A percentile compares a stretch with the other conserved stretches of the same genome.
Evolutionary conservation across 2,329 filamentous ascomycete genomes (phyloP).

Genomic region (Mycogone perniciosa): DNA sequence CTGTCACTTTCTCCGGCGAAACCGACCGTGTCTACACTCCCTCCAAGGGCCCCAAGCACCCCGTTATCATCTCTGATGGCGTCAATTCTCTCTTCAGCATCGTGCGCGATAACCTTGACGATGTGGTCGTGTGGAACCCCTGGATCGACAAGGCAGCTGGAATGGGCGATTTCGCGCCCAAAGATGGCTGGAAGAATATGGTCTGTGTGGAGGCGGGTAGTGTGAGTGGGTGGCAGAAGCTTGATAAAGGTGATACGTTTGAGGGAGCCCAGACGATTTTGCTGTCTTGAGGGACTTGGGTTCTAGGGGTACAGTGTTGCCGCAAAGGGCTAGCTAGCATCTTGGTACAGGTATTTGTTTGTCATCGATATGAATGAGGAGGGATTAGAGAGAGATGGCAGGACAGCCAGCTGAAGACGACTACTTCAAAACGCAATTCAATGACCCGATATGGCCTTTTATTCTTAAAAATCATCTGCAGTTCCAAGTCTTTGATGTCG

Average conservation of each 20-base stretch:
- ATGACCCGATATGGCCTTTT: too few species aligned
- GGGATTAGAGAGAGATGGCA: too few species aligned
- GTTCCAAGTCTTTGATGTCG: too few species aligned
- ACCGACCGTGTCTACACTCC: conserved; percentile 85
- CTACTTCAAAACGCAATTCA: too few species aligned
- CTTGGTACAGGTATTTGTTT: too few species aligned
- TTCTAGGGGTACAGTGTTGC: not conserved
- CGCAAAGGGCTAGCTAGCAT: too few species aligned
- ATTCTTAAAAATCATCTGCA: too few species aligned
- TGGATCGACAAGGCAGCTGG: conserved; percentile 78
- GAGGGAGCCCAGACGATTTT: conserved; percentile 55
- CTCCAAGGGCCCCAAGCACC: conserved; percentile 50
- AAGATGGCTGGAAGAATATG: conserved; percentile 89
- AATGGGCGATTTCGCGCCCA: conserved; percentile 82
- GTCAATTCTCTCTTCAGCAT: conserved; percentile 64
- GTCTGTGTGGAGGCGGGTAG: conserved; percentile 88
- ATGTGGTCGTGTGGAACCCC: conserved; percentile 96
- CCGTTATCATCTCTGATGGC: conserved; percentile 55
- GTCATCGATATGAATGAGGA: not conserved
- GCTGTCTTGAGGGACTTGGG: conserved; percentile 16
- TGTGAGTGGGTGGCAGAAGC: conserved; percentile 72
- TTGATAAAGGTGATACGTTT: conserved; percentile 71
- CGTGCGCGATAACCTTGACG: conserved; percentile 74
- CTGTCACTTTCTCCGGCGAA: conserved; percentile 67
- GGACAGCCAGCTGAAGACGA: too few species aligned